Base-by-base conservation (phyloP, 2,329 filamentous ascomycete species). In the Phoma sp. region DNA sequence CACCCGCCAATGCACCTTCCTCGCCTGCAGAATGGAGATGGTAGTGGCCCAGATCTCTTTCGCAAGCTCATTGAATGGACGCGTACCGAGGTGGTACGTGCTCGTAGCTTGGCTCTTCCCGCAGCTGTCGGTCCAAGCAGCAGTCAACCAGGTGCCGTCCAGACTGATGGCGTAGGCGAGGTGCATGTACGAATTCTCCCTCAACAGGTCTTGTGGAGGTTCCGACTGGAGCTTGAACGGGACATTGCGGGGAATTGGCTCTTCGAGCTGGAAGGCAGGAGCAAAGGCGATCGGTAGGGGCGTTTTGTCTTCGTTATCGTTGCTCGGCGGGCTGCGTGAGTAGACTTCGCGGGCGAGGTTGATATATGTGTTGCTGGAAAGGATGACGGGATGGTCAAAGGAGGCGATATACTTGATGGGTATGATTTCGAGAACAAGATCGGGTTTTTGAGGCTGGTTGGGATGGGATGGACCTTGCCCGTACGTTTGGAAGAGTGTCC, bases 121-220 rank as follows among this genome's bases (percentile, higher is more conserved):
- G 21, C 84, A 84, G 61, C 87, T 91, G 68, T 96, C 90, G 1
- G 88, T 91, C 91, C 91, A 96, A 0, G 89, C 88, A 5, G 86
- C 89, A 11, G 87, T 88, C 30, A 95, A 77, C 92, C 92, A 96
- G 7, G 87, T 80, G 17, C 88, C 85, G 69, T 93, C 90, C 10
- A 87, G 80, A 66, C 90, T 93, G 49, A 87, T 83, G 2, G 89
- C 85, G 66, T 96, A 96, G 1, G 88, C 90, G 37, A 96, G 78
- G 70, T 96, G 91, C 25, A 96, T 85, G 66, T 89, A 89, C 0
- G 87, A 90, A 60, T 92, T 91, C 69, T 95, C 91, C 49, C 89
- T 85, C 47, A 95, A 79, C 5, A 93, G 77, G 15, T 91, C 90
- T 15, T 86, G 83, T 0, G 90, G 91, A 2, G 90, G 88, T 12